A percentile compares a stretch with the other conserved stretches of the same genome.
These are phyloP conservation scores for Ophiostoma fasciatum DNA, from an alignment of 2,329 filamentous ascomycete genomes.

Conservation along the genomic window DNA sequence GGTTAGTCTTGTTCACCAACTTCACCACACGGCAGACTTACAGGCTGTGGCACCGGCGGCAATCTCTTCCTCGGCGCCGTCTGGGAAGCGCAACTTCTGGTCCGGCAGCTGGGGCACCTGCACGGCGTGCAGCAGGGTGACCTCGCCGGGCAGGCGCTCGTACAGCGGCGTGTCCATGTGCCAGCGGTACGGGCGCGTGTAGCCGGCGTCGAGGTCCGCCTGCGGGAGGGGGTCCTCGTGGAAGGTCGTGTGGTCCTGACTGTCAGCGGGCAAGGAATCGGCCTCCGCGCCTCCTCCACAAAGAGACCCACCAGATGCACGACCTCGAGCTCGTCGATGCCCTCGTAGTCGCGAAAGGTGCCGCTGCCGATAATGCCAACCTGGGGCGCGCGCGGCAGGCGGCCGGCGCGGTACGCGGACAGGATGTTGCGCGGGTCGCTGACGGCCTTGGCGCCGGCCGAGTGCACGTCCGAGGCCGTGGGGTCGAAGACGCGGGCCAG, in stretches of 20 bases:
- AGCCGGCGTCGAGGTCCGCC: slow-evolving; percentile 20
- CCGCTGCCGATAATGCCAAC: slow-evolving; percentile 11
- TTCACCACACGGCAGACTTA: no score
- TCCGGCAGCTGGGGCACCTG: slow-evolving; percentile 38
- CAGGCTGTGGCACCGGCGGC: slow-evolving; percentile 9
- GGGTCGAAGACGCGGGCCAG: slow-evolving; percentile 9
- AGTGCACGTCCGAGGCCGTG: slow-evolving; percentile 8
- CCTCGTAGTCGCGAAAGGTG: slow-evolving; percentile 7
- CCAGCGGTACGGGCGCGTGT: slow-evolving; percentile 55
- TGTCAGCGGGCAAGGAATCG: no score
- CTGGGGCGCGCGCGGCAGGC: slow-evolving; percentile 9
- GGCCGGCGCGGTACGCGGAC: slow-evolving; percentile 8
- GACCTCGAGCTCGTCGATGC: slow-evolving; percentile 7
- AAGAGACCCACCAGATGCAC: no score
- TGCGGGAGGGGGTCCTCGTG: slow-evolving; percentile 25
- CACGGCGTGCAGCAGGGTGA: slow-evolving; percentile 58
- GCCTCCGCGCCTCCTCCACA: no score
- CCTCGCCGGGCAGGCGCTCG: slow-evolving; percentile 54
- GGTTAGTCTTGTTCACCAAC: no score
- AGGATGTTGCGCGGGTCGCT: slow-evolving; percentile 10
- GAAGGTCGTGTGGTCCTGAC: slow-evolving; percentile 11
- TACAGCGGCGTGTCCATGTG: slow-evolving; percentile 69
- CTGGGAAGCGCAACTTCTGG: slow-evolving; percentile 7
- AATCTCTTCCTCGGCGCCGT: slow-evolving; percentile 7
- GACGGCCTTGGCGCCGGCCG: slow-evolving; percentile 9